Evolutionary conservation across 495 filamentous ascomycete genomes (phyloP).

Genomic region (Aspergillus cristatus): DNA sequence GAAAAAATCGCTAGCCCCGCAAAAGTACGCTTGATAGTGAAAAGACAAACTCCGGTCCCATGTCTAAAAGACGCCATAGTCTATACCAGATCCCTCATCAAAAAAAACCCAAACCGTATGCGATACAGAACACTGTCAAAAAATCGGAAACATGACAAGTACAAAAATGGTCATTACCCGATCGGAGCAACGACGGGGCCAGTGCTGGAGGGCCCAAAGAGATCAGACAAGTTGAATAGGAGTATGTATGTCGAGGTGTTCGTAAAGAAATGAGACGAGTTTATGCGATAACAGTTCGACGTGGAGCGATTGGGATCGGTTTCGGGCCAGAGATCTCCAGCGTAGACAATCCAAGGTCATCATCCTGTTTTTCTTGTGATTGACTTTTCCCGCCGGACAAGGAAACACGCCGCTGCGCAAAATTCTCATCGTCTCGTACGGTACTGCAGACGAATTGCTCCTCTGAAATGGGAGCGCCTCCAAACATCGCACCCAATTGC

Average conservation of each 20-base stretch:
- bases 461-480: constrained; percentile 34
- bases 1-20: constrained; percentile 10
- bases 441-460: constrained; percentile 37
- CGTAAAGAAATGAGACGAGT: neutral
- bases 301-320: constrained; percentile 35
- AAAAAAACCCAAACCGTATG: constrained; percentile 8
- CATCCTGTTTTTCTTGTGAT: constrained; percentile 21
- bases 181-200: neutral
- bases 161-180: constrained; percentile 5
- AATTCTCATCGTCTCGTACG: constrained; percentile 22
- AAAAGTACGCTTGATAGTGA: constrained; percentile 10
- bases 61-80: constrained; percentile 30
- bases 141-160: constrained; percentile 3
- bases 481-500: constrained; percentile 49
- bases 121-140: constrained; percentile 7
- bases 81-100: constrained; percentile 22
- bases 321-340: constrained; percentile 32
- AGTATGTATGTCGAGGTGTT: neutral
- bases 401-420: constrained; percentile 15
- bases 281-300: constrained; percentile 33
- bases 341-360: constrained; percentile 28
- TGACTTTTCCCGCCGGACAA: constrained; percentile 11
- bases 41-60: constrained; percentile 21
- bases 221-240: neutral
- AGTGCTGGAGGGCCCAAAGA: no score